These are phyloP conservation scores for Eutrema salsugineum DNA, from an alignment of 441 rosid genomes.

Conservation along the genomic window DNA sequence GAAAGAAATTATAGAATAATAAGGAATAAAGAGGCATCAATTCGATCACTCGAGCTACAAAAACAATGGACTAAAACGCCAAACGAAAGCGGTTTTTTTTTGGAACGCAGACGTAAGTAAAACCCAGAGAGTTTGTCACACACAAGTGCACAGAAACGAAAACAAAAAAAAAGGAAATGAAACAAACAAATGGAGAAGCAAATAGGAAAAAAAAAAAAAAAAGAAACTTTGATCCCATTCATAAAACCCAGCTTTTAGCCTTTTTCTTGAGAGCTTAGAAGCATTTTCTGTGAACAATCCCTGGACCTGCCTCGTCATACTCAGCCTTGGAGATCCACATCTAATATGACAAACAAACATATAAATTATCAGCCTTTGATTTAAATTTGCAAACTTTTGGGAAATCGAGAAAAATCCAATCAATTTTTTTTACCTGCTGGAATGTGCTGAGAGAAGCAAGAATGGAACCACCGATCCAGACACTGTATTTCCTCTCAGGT, in stretches of 20 bases:
- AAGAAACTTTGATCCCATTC: slow-evolving; percentile 32
- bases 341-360: not conserved
- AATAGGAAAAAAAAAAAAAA: not conserved
- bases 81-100: slow-evolving; percentile 21
- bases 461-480: slow-evolving; percentile 41
- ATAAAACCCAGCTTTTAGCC: slow-evolving; percentile 19
- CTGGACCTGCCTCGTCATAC: slow-evolving; percentile 41
- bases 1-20: slow-evolving; percentile 8
- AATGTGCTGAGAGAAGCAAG: slow-evolving; percentile 41
- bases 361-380: not conserved
- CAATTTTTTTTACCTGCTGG: slow-evolving; percentile 29
- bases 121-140: slow-evolving; percentile 34
- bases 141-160: slow-evolving; percentile 25
- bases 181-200: slow-evolving; percentile 33
- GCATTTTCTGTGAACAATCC: slow-evolving; percentile 39
- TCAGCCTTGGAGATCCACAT: slow-evolving; percentile 43
- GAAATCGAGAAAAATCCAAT: not conserved
- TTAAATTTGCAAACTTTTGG: not conserved
- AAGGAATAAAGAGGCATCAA: slow-evolving; percentile 33
- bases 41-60: slow-evolving; percentile 38
- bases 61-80: slow-evolving; percentile 34
- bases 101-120: slow-evolving; percentile 30
- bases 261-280: slow-evolving; percentile 28
- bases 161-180: slow-evolving; percentile 23
- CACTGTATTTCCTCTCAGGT: slow-evolving; percentile 39